These are phyloP conservation scores for Raffaelea arxii DNA, from an alignment of 2,329 filamentous ascomycete genomes.

Conservation along the genomic window DNA sequence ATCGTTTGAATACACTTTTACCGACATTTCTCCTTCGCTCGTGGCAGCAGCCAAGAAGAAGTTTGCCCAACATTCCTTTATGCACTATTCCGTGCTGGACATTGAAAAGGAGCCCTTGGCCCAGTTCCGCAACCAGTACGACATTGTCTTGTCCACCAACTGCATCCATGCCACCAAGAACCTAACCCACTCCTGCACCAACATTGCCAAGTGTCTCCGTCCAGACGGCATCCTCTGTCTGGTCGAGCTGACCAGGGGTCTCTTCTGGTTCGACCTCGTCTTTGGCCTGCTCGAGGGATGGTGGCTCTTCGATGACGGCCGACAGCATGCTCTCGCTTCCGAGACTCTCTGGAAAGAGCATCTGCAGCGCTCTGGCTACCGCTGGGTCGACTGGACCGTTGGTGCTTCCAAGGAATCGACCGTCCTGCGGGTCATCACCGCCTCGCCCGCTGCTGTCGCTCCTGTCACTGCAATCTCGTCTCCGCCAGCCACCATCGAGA, in stretches of 20 bases:
- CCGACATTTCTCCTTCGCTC: conserved; percentile 24
- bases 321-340: conserved; percentile 14
- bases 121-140: conserved; percentile 16
- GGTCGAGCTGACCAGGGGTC: no score
- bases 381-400: conserved; percentile 21
- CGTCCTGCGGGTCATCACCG: no score
- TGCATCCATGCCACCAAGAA: conserved; percentile 23
- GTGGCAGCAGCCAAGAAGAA: conserved; percentile 19
- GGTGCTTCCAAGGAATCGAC: no score
- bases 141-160: conserved; percentile 23
- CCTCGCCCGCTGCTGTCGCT: no score
- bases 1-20: conserved; percentile 27
- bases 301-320: conserved; percentile 26
- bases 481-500: no score
- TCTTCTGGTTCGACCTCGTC: no score
- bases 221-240: conserved; percentile 19
- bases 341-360: conserved; percentile 16
- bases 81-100: conserved; percentile 20
- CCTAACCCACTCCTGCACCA: conserved; percentile 12
- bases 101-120: conserved; percentile 17
- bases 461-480: no score
- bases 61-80: conserved; percentile 15
- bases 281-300: conserved; percentile 28
- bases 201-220: conserved; percentile 18
- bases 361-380: conserved; percentile 18